These are phyloP conservation scores for Gossypium laxum DNA, from an alignment of 441 rosid species.

Conservation along the genomic window DNA sequence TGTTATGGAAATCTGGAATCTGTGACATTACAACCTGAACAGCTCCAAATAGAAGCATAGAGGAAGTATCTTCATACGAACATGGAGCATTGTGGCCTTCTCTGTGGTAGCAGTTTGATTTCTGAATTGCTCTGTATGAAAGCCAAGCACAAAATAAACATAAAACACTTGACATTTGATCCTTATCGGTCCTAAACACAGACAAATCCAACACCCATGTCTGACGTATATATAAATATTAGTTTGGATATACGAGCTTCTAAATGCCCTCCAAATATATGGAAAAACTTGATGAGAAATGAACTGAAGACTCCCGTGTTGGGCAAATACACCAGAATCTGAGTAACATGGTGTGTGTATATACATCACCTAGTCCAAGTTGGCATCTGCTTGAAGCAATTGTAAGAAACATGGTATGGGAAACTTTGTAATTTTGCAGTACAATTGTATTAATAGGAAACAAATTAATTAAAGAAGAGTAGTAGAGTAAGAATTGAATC, in stretches of 20 bases:
- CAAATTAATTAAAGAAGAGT: background rate
- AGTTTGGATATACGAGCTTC: too few species aligned
- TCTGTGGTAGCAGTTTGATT: constrained; percentile 44
- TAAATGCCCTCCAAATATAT: too few species aligned
- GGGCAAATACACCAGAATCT: background rate
- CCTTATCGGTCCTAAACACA: background rate
- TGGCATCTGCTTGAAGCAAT: background rate
- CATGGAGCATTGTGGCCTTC: constrained; percentile 44
- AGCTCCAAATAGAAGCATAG: constrained; percentile 44
- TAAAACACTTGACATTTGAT: background rate
- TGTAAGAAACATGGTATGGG: background rate
- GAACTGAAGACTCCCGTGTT: too few species aligned
- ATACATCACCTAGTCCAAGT: background rate
- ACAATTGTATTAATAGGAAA: background rate
- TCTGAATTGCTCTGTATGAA: constrained; percentile 44
- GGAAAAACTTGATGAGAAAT: too few species aligned
- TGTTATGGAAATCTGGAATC: constrained; percentile 46
- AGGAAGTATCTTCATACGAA: constrained; percentile 21
- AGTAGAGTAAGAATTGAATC: background rate
- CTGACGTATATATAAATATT: background rate
- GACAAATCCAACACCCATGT: too few species aligned
- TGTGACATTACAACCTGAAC: constrained; percentile 43
- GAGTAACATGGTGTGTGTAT: background rate
- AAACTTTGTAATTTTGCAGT: background rate
- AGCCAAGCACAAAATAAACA: background rate